Conservation (phyloP, 2,329 filamentous ascomycete genomes). For the Microcyclospora tardicrescens region DNA sequence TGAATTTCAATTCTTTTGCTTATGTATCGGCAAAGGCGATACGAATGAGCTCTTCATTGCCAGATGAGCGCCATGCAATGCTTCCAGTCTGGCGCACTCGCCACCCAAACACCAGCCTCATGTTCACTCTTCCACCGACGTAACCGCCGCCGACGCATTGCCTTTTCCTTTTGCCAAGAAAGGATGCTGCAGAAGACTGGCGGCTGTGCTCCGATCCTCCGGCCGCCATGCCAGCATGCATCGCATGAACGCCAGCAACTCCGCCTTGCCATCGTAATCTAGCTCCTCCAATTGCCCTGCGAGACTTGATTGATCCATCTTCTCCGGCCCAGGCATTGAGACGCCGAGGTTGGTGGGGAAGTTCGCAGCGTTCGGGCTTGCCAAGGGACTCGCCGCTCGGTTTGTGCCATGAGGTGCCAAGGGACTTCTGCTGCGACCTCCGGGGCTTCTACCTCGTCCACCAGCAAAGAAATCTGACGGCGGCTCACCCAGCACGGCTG, state of each 20-base stretch:
- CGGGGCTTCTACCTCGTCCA: too few species aligned
- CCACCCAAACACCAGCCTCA: too few species aligned
- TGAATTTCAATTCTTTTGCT: too few species aligned
- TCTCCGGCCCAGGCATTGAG: background rate
- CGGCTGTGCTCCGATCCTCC: slow-evolving; percentile 15
- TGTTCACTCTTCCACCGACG: too few species aligned
- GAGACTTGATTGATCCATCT: background rate
- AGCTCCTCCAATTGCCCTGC: background rate
- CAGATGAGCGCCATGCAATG: too few species aligned
- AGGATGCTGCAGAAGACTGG: background rate
- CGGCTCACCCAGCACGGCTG: background rate
- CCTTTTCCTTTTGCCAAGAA: background rate
- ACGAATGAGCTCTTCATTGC: too few species aligned
- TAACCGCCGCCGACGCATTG: too few species aligned
- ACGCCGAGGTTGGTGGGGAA: background rate
- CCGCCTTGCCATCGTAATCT: slow-evolving; percentile 12
- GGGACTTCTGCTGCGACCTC: too few species aligned
- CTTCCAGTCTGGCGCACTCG: too few species aligned
- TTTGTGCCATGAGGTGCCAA: too few species aligned
- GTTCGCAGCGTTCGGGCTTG: background rate
- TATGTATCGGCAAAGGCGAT: too few species aligned
- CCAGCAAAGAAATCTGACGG: background rate
- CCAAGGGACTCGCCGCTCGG: too few species aligned
- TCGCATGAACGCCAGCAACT: slow-evolving; percentile 22
- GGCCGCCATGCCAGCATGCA: slow-evolving; percentile 26